These are phyloP conservation scores for Eremomyces bilateralis DNA, from an alignment of 495 filamentous ascomycete genomes.

Conservation along the genomic window DNA sequence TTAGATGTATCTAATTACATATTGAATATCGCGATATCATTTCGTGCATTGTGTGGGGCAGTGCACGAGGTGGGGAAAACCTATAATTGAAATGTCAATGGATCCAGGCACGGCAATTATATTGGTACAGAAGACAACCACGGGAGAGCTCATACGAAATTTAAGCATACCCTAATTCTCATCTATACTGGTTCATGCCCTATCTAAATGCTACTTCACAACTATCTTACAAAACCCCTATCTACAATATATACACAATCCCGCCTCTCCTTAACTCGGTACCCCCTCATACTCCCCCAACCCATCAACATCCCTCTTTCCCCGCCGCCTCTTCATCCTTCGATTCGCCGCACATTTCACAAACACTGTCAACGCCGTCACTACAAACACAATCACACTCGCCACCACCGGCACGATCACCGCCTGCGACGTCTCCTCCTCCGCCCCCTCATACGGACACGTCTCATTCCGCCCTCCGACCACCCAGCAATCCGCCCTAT, in stretches of 20 bases:
- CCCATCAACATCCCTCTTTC: slow-evolving; percentile 26
- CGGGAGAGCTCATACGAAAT: too few relatives aligned
- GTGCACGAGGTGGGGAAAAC: too few relatives aligned
- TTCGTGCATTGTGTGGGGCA: too few relatives aligned
- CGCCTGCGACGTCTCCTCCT: slow-evolving; percentile 20
- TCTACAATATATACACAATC: not conserved
- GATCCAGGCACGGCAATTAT: too few relatives aligned
- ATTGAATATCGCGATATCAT: too few relatives aligned
- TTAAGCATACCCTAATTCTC: too few relatives aligned
- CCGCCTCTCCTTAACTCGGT: slow-evolving; percentile 12
- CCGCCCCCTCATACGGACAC: slow-evolving; percentile 31
- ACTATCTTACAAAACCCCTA: too few relatives aligned
- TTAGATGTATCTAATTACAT: too few relatives aligned
- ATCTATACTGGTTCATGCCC: too few relatives aligned
- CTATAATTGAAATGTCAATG: too few relatives aligned
- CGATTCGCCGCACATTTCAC: slow-evolving; percentile 41
- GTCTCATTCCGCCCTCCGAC: slow-evolving; percentile 24
- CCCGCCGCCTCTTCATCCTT: slow-evolving; percentile 27
- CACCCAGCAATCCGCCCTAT: slow-evolving; percentile 36
- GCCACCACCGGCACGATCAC: slow-evolving; percentile 40
- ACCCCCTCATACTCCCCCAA: slow-evolving; percentile 53
- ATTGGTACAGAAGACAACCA: too few relatives aligned
- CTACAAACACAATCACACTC: slow-evolving; percentile 33
- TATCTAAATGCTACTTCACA: too few relatives aligned
- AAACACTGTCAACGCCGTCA: slow-evolving; percentile 37